phyloP scores from a whole-genome alignment of 1,284 basidiomycete species.

The Apiotrichum domesticum region DNA sequence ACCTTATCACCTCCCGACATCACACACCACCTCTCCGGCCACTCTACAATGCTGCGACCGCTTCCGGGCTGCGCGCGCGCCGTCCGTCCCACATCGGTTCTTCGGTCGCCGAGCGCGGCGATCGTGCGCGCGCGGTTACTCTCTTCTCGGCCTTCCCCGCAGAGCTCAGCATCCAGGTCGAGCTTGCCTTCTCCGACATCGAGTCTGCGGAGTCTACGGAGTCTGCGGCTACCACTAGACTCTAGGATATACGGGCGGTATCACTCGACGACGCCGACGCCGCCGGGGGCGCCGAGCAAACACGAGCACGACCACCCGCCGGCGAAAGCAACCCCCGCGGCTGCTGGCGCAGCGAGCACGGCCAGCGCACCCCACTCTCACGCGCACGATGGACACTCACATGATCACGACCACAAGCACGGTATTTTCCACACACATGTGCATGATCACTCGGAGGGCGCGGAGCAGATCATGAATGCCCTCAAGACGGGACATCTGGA shows the following conservation, averaged over 20 bases:
- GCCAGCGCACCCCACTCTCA: not conserved
- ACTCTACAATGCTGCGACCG: not conserved
- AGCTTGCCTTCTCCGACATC: too few species aligned
- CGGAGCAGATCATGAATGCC: conserved; percentile 64
- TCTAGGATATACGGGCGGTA: not conserved
- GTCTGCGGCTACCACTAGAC: too few species aligned
- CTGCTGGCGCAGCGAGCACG: too few species aligned
- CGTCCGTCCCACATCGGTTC: not conserved
- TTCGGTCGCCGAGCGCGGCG: not conserved
- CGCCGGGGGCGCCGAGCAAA: not conserved
- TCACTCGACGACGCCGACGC: not conserved
- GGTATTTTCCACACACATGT: conserved; percentile 49
- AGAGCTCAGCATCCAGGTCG: too few species aligned
- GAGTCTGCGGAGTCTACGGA: too few species aligned
- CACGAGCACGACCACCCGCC: not conserved
- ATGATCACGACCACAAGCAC: conserved; percentile 58
- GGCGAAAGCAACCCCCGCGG: too few species aligned
- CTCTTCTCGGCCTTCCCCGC: too few species aligned
- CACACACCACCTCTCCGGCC: not conserved
- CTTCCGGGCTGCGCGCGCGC: not conserved
- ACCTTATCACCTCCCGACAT: too few species aligned
- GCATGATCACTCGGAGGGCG: conserved; percentile 57
- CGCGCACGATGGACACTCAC: conserved; percentile 29
- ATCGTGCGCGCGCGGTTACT: not conserved
- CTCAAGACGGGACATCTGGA: conserved; percentile 64